Evolutionary conservation across 1,284 basidiomycete genomes (phyloP).

Genomic region (Meripilus lineatus): DNA sequence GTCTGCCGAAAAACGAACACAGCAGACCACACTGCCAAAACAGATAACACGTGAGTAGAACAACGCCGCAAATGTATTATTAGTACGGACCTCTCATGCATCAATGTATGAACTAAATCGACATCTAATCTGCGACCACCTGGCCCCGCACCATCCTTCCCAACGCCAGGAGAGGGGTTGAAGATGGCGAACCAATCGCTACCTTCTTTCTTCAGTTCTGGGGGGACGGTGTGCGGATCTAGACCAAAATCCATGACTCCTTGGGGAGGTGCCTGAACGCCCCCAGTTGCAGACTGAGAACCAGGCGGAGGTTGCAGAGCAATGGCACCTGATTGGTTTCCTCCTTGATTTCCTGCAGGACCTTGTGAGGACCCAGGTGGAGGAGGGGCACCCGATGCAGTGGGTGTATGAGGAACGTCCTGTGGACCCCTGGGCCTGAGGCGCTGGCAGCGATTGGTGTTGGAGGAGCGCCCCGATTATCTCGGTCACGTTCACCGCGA

Average conservation of each 20-base stretch:
- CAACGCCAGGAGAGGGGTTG: conserved; percentile 72
- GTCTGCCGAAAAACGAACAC: conserved; percentile 86
- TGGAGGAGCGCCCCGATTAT: background rate
- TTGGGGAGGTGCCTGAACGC: background rate
- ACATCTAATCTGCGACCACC: conserved; percentile 60
- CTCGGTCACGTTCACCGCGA: background rate
- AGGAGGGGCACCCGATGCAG: background rate
- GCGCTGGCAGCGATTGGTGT: background rate
- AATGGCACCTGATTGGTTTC: background rate
- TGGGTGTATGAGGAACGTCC: background rate
- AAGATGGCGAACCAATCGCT: conserved; percentile 95
- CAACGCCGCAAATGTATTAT: background rate
- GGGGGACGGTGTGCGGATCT: conserved; percentile 41
- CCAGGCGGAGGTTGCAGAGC: background rate
- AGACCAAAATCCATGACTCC: conserved; percentile 24
- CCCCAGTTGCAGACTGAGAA: background rate
- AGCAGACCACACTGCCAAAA: conserved; percentile 77
- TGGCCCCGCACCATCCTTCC: conserved; percentile 26
- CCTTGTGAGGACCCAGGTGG: conserved; percentile 1
- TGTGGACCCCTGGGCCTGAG: background rate
- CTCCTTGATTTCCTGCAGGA: background rate
- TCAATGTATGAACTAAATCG: conserved; percentile 83
- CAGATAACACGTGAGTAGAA: conserved; percentile 8
- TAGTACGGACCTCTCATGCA: conserved; percentile 79
- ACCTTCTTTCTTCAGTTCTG: conserved; percentile 74